Conservation (phyloP, 345 rosid genomes). For the Hevea brasiliensis region DNA sequence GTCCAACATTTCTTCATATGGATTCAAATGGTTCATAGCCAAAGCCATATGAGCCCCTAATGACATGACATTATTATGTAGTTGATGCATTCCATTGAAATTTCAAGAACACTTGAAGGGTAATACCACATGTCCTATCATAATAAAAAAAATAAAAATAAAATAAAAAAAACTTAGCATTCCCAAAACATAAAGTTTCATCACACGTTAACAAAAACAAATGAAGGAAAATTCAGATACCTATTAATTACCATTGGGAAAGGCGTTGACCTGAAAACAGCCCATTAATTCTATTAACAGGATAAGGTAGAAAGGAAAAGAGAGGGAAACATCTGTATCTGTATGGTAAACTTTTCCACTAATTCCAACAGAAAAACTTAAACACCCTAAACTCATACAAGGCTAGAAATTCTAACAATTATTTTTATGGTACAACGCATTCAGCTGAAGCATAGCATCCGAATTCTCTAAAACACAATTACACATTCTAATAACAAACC, state of each 20-base stretch:
- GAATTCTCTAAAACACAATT: background rate
- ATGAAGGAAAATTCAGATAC: constrained; percentile 1
- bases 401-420: background rate
- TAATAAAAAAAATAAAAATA: too few relatives aligned
- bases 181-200: background rate
- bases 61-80: background rate
- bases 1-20: background rate
- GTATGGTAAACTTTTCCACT: background rate
- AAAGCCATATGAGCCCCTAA: background rate
- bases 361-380: background rate
- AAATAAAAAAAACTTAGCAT: background rate
- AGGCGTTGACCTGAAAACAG: background rate
- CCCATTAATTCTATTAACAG: background rate
- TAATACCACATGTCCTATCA: background rate
- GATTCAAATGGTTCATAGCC: background rate
- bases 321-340: too few relatives aligned
- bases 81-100: background rate
- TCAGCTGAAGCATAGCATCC: background rate
- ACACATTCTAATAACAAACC: background rate
- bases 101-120: background rate
- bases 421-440: background rate
- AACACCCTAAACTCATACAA: background rate
- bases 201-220: background rate
- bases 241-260: background rate
- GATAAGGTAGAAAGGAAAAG: background rate